Base-by-base conservation (phyloP, 2,329 filamentous ascomycete species). In the Colletotrichum horii region DNA sequence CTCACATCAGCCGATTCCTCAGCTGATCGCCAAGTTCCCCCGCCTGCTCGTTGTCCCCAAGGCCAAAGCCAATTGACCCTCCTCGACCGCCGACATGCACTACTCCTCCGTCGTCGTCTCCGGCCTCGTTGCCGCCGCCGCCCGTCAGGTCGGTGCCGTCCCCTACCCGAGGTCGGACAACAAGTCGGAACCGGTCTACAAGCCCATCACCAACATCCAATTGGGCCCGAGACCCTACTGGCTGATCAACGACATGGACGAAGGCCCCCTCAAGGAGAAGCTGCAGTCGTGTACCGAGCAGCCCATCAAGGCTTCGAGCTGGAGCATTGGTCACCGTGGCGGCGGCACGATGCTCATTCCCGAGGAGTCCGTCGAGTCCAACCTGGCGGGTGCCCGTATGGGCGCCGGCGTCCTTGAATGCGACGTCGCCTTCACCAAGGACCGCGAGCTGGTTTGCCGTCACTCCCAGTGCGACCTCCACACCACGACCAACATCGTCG, bases 401-500 rank as follows among this genome's bases (percentile, higher is more conserved):
- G 92, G 92, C 34, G 90, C 92, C 7, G 92, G 92, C 56, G 87
- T 93, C 58, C 88, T 93, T 67, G 92, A 94, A 83, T 94, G 92
- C 82, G 92, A 94, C 81, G 92, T 93, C 19, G 87, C 90, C 43
- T 94, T 94, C 84, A 94, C 92, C 74, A 88, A 86, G 77, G 92
- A 94, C 82, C 87, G 88, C 34, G 84, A 91, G 80, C 89, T 94
- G n/a, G 92, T 94, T 60, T 94, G 92, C 84, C 89, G 92, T 64
- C 92, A 94, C 84, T 89, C 89, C 62, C 90, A 93, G 78, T 94
- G 92, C 83, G 92, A 94, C 79, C 84, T 94, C 55, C 92, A 94
- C 85, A 92, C 90, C 26, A 94, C 92, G 11, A 94, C 92, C 80
- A 90, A 94, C 84, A 93, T 94, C 80, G 87, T 94, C 77, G 82